Base-by-base conservation (phyloP, 805 yeast species). In the Wickerhamiella siamensis region DNA sequence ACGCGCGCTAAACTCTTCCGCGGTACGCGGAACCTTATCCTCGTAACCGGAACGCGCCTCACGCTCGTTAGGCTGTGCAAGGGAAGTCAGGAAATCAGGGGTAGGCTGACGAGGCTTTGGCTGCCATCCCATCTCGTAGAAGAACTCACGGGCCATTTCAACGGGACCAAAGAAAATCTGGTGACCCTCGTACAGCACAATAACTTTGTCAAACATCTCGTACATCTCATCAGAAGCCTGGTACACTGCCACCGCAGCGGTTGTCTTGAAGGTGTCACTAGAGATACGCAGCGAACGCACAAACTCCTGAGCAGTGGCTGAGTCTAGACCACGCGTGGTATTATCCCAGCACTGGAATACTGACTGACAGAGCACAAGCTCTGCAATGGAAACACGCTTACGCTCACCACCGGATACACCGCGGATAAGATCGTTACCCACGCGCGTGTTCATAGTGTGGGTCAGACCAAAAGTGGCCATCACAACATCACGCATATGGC, bases 381-480 rank as follows among this genome's bases (percentile, higher is more conserved):
- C 94, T 9, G 86, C 83, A 52, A 82, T 76, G 10, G 88, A 78
- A 2, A 82, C 88, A 64, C 93, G 73, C 61, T 81, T 80, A 50
- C 93, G 66, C 62, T 82, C 91, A 67, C 91, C 91, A 54, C 93
- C 88, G 40, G 88, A 77, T 33, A 79, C 82, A 63, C 84, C 82
- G 56, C 83, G 69, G 26, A 78, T 69, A 33, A 70, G 64, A 46
- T 74, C 79, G 53, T 69, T 69, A 45, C 80, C 80, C 31, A 75
- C 80, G 48, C 70, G 71, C n/a, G 80, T 74, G 55, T 71, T 62
- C 45, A 65, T 64, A 4, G 82, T 73, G 56, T 75, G 82, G 6
- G 69, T 61, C 32, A 78, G 62, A 44, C 82, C 83, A 52, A 72
- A 77, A 29, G 67, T 65, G 12, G 76, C 72, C 43, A 70, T 67